Evolutionary conservation across 257 asterid species (phyloP).

Genomic region (Jasminum sambac): DNA sequence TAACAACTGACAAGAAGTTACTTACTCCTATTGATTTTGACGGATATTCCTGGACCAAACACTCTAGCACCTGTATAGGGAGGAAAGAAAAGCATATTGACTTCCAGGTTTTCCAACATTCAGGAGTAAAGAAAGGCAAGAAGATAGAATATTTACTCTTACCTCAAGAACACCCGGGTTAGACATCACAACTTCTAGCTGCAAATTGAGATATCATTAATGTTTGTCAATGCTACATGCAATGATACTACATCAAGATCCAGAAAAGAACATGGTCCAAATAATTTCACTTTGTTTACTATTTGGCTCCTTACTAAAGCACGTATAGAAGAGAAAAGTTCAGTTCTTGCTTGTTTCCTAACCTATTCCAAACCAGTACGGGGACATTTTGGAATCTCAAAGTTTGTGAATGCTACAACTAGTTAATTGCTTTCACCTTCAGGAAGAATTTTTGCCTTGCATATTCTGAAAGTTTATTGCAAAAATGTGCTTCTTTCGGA

Average conservation of each 20-base stretch:
- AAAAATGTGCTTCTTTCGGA: neutral
- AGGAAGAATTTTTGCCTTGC: neutral
- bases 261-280: conserved; percentile 5
- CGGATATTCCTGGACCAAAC: conserved; percentile 64
- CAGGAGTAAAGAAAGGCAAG: conserved; percentile 10
- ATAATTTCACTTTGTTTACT: neutral
- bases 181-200: conserved; percentile 76
- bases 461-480: neutral
- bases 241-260: neutral
- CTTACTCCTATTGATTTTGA: conserved; percentile 69
- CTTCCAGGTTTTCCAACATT: conserved; percentile 2
- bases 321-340: neutral
- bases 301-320: neutral
- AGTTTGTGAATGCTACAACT: neutral
- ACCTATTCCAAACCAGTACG: neutral
- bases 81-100: conserved; percentile 8
- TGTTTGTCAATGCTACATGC: conserved; percentile 5
- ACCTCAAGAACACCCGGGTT: conserved; percentile 85
- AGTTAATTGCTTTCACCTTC: neutral
- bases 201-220: conserved; percentile 31
- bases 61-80: conserved; percentile 46
- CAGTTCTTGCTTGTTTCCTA: neutral
- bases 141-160: conserved; percentile 6
- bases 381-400: neutral
- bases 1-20: conserved; percentile 5